Conservation (phyloP, 2,329 filamentous ascomycete species). For the Cercospora brassicicola region DNA sequence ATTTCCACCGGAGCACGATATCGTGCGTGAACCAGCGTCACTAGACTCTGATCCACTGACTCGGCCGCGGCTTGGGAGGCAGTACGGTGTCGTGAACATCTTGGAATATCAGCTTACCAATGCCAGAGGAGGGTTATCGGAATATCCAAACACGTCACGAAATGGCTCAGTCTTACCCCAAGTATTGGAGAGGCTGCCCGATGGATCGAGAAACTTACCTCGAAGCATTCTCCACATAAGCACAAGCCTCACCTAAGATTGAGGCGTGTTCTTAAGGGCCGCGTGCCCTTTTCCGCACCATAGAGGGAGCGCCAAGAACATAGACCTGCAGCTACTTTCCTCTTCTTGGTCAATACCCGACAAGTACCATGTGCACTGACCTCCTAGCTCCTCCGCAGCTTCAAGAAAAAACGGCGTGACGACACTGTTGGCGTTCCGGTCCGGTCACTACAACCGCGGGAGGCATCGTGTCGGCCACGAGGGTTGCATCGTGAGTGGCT, state of each 20-base stretch:
- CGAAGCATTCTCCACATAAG: background rate
- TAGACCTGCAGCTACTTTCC: conserved; percentile 14
- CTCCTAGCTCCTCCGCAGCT: conserved; percentile 13
- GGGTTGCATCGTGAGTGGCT: conserved; percentile 15
- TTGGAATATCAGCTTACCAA: background rate
- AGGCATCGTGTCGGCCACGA: conserved; percentile 1
- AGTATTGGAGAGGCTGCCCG: background rate
- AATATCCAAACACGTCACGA: background rate
- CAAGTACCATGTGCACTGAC: conserved; percentile 19
- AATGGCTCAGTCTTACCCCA: background rate
- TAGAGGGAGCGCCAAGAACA: conserved; percentile 16
- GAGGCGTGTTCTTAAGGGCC: background rate
- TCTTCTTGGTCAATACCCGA: conserved; percentile 12
- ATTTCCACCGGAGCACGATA: background rate
- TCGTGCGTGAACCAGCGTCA: background rate
- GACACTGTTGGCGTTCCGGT: background rate
- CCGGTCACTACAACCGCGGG: background rate
- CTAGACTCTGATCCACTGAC: background rate
- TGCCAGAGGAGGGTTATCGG: background rate
- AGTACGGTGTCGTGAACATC: background rate
- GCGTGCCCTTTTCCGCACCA: conserved; percentile 13
- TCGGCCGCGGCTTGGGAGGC: background rate
- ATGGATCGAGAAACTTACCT: background rate
- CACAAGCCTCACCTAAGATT: conserved; percentile 8
- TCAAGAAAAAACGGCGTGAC: conserved; percentile 7